These are phyloP conservation scores for Flaveria ramosissima DNA, from an alignment of 129 eudicot genomes.

Conservation along the genomic window DNA sequence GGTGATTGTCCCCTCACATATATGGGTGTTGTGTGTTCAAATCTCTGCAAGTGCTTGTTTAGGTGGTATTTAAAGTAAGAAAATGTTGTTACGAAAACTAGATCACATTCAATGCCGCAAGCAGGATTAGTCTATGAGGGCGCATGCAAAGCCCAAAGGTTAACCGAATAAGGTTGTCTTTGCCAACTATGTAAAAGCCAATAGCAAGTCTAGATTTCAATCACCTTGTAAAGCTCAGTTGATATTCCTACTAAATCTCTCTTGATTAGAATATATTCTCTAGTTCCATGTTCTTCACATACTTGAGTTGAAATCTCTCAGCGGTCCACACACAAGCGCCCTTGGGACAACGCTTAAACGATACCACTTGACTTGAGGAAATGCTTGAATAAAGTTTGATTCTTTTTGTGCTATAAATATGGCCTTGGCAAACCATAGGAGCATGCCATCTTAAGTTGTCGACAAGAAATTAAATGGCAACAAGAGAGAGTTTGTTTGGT, in stretches of 20 bases:
- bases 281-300: not conserved
- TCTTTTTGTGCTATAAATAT: not conserved
- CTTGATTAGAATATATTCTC: conserved; percentile 7
- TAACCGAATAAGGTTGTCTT: too few relatives aligned
- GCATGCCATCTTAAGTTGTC: not conserved
- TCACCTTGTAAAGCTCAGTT: conserved; percentile 15
- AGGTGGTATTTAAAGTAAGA: too few relatives aligned
- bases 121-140: too few relatives aligned
- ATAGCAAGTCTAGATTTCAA: not conserved
- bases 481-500: conserved; percentile 43
- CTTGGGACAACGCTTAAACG: not conserved
- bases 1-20: too few relatives aligned
- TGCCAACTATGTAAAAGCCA: too few relatives aligned
- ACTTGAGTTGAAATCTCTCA: not conserved
- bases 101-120: not conserved
- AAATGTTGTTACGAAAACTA: too few relatives aligned
- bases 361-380: conserved; percentile 5
- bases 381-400: not conserved
- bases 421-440: not conserved
- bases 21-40: too few relatives aligned
- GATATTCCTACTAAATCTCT: conserved; percentile 18
- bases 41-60: too few relatives aligned
- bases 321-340: not conserved
- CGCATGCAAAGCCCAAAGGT: too few relatives aligned
- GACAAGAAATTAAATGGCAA: not conserved